Evolutionary conservation across 2,329 filamentous ascomycete species (phyloP), one percentile per base, ranked within the genome.

Genomic region (Orbilia blumenaviensis): DNA sequence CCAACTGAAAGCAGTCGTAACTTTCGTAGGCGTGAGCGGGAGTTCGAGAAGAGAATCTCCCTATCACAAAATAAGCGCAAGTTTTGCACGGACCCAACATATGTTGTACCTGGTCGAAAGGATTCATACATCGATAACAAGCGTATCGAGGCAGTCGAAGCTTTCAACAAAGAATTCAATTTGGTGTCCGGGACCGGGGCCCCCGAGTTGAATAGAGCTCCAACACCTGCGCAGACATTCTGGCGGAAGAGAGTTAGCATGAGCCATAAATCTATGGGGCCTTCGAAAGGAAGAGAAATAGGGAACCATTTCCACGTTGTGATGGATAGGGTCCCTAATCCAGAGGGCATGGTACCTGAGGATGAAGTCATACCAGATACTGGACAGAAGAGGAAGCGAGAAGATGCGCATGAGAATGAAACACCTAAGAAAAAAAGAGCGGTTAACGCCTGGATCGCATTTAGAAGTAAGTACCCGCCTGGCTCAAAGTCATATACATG

Each of bases 361-460:
- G 46, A 25, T 29, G 62, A 66, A 14, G 12, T 38, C 54, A 21
- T 48, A 7, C 18, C 36, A 21, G 6, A 12, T 14, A 2, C 62
- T n/a, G 18, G 23, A 14, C 36, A 61, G 6, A 50, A 60, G 36
- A 36, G 36, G 9, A 52, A 46, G n/a, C 25, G 23, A 9, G 46
- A 34, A 12, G 58, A 48, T 16, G n/a, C n/a, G n/a, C n/a, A n/a
- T n/a, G 27, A 36, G 46, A 12, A 21, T 21, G 34, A 34, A 12
- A 27, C 21, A 6, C 10, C 42, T 23, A 46, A 34, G 38, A 62
- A 46, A 27, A 71, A 56, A 18, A 54, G 58, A 56, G 66, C 58
- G 2, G 27, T 71, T 21, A 71, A 71, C 25, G 44, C 66, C 12
- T 71, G 58, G 66, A 71, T 56, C 38, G 56, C 46, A 3, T 71